Conservation (phyloP, 139 green algal species). For the Ettlia oleoabundans region DNA sequence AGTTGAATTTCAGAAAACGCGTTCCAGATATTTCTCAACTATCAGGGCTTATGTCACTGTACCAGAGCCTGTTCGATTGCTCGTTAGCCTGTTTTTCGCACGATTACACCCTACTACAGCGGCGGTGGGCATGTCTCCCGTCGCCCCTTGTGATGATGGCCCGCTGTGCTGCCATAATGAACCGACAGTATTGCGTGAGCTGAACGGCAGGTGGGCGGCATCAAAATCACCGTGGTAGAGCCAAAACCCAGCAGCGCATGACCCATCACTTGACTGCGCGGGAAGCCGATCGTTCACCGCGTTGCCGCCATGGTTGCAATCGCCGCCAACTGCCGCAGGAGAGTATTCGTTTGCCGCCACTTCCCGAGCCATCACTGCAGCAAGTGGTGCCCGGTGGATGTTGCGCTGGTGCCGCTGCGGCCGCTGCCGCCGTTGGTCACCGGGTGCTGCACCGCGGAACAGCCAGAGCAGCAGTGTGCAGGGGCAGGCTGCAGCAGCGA, state of each 20-base stretch:
- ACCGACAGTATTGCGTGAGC: not conserved
- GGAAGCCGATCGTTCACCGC: not conserved
- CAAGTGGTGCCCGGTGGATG: slow-evolving; percentile 8
- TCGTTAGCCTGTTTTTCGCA: not conserved
- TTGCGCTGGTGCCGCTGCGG: slow-evolving; percentile 16
- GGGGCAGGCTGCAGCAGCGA: too few species aligned
- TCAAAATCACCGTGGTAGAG: too few species aligned
- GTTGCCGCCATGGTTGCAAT: not conserved
- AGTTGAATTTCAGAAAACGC: too few species aligned
- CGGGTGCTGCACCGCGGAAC: not conserved
- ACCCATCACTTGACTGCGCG: not conserved
- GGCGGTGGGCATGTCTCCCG: not conserved
- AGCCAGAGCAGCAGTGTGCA: not conserved
- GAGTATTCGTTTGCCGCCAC: not conserved
- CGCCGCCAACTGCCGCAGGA: not conserved
- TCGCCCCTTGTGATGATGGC: not conserved
- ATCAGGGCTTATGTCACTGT: too few species aligned
- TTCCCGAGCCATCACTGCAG: slow-evolving; percentile 14
- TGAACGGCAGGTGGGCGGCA: not conserved
- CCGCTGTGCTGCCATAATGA: not conserved
- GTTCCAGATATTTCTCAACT: too few species aligned
- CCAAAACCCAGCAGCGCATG: not conserved
- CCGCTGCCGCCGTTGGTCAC: not conserved
- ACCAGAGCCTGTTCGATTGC: too few species aligned
- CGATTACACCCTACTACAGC: not conserved